A percentile compares a stretch with the other conserved stretches of the same genome.
phyloP scores from a whole-genome alignment of 2,329 filamentous ascomycete species.

The Gaeumannomyces sp. region DNA sequence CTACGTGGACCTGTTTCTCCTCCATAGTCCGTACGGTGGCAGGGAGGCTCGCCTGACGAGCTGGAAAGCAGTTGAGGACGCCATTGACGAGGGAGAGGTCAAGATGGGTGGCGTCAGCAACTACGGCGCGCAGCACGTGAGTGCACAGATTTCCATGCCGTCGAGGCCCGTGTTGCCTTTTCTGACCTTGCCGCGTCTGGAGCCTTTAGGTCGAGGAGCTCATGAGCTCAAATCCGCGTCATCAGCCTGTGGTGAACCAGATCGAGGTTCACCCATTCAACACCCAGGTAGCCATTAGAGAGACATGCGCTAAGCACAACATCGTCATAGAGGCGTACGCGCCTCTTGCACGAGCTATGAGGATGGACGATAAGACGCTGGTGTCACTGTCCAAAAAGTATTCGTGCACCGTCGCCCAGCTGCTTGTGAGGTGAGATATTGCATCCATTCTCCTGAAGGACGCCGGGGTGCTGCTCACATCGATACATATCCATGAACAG shows the following conservation, averaged over 20 bases:
- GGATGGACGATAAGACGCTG: conserved; percentile 63
- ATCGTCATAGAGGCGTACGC: conserved; percentile 77
- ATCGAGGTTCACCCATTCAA: conserved; percentile 82
- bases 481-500: conserved; percentile 27
- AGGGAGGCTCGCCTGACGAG: conserved; percentile 60
- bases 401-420: conserved; percentile 48
- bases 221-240: conserved; percentile 53
- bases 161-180: neutral
- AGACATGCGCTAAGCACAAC: conserved; percentile 56
- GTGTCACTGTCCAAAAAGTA: conserved; percentile 60
- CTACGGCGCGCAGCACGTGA: conserved; percentile 66
- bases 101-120: conserved; percentile 71
- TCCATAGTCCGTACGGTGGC: conserved; percentile 76
- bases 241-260: conserved; percentile 68
- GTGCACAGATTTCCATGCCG: conserved; percentile 21
- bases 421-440: conserved; percentile 51
- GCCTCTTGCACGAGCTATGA: conserved; percentile 64
- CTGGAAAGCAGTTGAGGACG: conserved; percentile 73
- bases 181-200: neutral
- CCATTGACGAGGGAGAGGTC: conserved; percentile 64
- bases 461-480: neutral
- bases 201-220: conserved; percentile 57
- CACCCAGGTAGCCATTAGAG: conserved; percentile 60
- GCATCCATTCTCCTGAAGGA: neutral
- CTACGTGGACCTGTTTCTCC: conserved; percentile 73